Conservation (phyloP, 495 filamentous ascomycete species). For the Penicillium bovifimosum region DNA sequence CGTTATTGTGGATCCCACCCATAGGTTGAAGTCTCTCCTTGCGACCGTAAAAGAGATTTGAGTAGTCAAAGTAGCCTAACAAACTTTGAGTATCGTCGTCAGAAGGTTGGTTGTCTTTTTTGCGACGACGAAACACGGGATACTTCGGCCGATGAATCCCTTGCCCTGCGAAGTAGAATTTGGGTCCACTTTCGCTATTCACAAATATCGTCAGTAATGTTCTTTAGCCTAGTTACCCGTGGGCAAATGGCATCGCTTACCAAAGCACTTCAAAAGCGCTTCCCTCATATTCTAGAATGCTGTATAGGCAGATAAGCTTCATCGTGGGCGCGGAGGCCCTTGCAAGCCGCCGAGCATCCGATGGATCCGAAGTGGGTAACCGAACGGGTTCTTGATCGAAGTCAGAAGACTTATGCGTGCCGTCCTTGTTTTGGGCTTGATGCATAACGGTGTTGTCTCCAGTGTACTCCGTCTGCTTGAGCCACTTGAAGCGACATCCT, state of each 20-base stretch:
- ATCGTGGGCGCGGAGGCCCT: too few relatives aligned
- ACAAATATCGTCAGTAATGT: background rate
- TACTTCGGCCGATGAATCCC: conserved; percentile 15
- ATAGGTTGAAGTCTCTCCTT: conserved; percentile 1
- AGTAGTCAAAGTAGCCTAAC: conserved; percentile 15
- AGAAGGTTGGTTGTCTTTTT: background rate
- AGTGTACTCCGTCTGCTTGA: background rate
- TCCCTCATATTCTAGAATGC: too few relatives aligned
- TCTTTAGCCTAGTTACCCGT: background rate
- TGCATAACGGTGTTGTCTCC: background rate
- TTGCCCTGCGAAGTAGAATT: conserved; percentile 11
- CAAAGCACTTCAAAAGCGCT: too few relatives aligned
- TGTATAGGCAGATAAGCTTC: too few relatives aligned
- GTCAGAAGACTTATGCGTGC: too few relatives aligned
- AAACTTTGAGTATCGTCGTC: background rate
- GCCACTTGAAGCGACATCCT: conserved; percentile 10
- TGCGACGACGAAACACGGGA: conserved; percentile 8
- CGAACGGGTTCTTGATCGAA: too few relatives aligned
- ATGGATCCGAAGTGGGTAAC: too few relatives aligned
- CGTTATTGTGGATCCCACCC: background rate
- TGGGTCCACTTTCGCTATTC: conserved; percentile 10
- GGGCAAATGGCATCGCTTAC: background rate
- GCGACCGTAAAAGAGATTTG: conserved; percentile 4
- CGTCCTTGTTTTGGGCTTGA: too few relatives aligned
- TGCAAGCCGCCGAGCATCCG: too few relatives aligned